Conservation (phyloP, 345 rosid genomes). For the Camelina sativa region DNA sequence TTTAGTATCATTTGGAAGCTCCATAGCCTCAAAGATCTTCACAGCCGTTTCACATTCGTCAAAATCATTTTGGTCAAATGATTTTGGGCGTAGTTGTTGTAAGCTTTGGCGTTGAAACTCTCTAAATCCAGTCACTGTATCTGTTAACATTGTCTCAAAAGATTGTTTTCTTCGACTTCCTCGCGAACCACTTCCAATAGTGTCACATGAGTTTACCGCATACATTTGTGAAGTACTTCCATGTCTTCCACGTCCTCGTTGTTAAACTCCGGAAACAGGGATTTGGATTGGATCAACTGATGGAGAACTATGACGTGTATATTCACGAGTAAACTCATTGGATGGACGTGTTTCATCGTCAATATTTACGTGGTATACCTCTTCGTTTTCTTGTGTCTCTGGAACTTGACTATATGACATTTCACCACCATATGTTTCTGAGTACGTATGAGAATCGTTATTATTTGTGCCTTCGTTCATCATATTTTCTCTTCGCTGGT, state of each 20-base stretch:
- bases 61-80: not conserved
- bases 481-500: not conserved
- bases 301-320: no score
- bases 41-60: not conserved
- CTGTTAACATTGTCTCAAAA: not conserved
- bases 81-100: not conserved
- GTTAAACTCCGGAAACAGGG: not conserved
- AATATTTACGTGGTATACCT: not conserved
- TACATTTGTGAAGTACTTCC: not conserved
- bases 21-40: not conserved
- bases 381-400: not conserved
- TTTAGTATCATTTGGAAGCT: not conserved
- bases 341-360: not conserved
- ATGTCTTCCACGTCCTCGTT: not conserved
- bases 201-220: not conserved
- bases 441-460: no score
- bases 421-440: not conserved
- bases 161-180: not conserved
- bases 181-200: not conserved
- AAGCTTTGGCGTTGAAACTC: conserved; percentile 11
- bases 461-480: not conserved
- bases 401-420: not conserved
- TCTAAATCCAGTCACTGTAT: not conserved
- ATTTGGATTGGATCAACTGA: not conserved
- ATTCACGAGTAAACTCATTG: no score